These are phyloP conservation scores for Aspergillus bombycis DNA, from an alignment of 2,329 filamentous ascomycete species.

Conservation along the genomic window DNA sequence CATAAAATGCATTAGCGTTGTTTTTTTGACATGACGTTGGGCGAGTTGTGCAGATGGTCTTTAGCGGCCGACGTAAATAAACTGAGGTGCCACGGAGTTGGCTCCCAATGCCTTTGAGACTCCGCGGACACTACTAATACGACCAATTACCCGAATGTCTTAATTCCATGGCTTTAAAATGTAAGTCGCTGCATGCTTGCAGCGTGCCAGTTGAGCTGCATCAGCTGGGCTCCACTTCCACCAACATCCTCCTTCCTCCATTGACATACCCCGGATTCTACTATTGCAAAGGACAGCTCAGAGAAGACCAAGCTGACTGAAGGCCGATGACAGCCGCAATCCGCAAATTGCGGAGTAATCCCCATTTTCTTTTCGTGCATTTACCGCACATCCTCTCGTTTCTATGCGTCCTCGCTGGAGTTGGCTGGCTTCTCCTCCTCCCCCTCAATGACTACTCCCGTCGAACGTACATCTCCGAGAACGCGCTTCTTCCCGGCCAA, in stretches of 20 bases:
- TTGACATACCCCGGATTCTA: constrained; percentile 19
- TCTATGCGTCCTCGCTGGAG: constrained; percentile 79
- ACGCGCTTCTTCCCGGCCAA: constrained; percentile 91
- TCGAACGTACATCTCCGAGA: constrained; percentile 94
- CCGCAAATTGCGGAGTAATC: constrained; percentile 71
- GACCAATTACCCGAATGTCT: constrained; percentile 30
- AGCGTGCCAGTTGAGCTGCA: neutral
- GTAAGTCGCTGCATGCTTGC: constrained; percentile 30
- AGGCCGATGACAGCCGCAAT: constrained; percentile 38
- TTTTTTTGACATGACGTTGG: constrained; percentile 13
- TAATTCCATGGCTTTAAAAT: constrained; percentile 44
- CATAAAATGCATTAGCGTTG: constrained; percentile 4
- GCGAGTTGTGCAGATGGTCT: constrained; percentile 35
- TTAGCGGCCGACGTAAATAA: constrained; percentile 36
- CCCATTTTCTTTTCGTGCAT: constrained; percentile 71
- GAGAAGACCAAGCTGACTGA: constrained; percentile 21
- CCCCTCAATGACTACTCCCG: constrained; percentile 90
- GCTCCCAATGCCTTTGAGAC: constrained; percentile 6
- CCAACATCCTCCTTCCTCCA: constrained; percentile 4
- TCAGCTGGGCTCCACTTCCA: neutral
- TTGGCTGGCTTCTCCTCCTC: constrained; percentile 86
- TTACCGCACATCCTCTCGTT: constrained; percentile 86
- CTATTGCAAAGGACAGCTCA: constrained; percentile 16
- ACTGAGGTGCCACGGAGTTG: neutral
- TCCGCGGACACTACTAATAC: constrained; percentile 22